Conservation (phyloP, 768 basidiomycete genomes). For the Piloderma croceum region DNA sequence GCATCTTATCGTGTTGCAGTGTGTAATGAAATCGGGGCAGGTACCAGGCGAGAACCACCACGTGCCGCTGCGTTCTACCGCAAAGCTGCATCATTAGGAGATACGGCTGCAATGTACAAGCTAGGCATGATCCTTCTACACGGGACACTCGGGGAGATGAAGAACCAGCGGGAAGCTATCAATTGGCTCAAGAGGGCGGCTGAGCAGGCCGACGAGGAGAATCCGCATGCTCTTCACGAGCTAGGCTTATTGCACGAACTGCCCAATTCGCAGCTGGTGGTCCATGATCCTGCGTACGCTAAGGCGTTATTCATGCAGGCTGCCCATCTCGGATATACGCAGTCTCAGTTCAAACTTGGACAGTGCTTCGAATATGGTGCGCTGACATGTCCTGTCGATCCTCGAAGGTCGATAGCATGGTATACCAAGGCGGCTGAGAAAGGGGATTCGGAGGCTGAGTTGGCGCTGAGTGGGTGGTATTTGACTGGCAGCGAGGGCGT, state of each 20-base stretch:
- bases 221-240: slow-evolving; percentile 95
- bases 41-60: slow-evolving; percentile 81
- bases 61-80: slow-evolving; percentile 94
- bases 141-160: slow-evolving; percentile 75
- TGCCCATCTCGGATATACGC: slow-evolving; percentile 88
- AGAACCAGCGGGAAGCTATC: slow-evolving; percentile 87
- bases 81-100: slow-evolving; percentile 92
- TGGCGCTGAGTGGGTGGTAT: slow-evolving; percentile 98
- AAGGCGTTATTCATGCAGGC: slow-evolving; percentile 85
- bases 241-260: slow-evolving; percentile 83
- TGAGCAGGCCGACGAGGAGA: slow-evolving; percentile 95
- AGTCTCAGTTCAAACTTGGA: slow-evolving; percentile 92
- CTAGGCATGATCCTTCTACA: slow-evolving; percentile 96
- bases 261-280: slow-evolving; percentile 59
- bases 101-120: slow-evolving; percentile 99
- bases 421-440: slow-evolving; percentile 98
- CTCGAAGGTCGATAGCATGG: slow-evolving; percentile 93
- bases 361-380: slow-evolving; percentile 92
- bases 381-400: slow-evolving; percentile 87
- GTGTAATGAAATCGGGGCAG: slow-evolving; percentile 97
- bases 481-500: slow-evolving; percentile 93
- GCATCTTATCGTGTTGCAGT: slow-evolving; percentile 97
- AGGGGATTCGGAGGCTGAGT: slow-evolving; percentile 89
- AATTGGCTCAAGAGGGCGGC: slow-evolving; percentile 94
- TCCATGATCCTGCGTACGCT: slow-evolving; percentile 76